These are phyloP conservation scores for Plasmopara muralis DNA, from an alignment of 352 stramenopile genomes.

Conservation along the genomic window DNA sequence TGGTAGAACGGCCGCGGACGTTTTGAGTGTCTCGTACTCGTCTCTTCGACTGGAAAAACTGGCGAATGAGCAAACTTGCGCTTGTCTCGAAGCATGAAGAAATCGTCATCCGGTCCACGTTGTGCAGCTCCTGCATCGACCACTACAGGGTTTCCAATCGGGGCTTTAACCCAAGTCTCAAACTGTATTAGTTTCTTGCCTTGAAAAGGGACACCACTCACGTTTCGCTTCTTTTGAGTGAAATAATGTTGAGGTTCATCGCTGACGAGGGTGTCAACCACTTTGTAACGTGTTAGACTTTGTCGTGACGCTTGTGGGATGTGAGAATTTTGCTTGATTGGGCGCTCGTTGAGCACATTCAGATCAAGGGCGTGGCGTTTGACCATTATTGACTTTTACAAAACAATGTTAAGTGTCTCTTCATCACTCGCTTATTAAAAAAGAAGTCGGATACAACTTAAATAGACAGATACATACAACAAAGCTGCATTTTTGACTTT, in stretches of 20 bases:
- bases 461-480: slow-evolving; percentile 1
- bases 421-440: slow-evolving; percentile 7
- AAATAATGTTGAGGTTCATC: slow-evolving; percentile 2
- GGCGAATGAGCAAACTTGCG: slow-evolving; percentile 16
- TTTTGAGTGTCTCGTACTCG: neutral
- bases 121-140: slow-evolving; percentile 40
- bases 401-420: slow-evolving; percentile 7
- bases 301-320: slow-evolving; percentile 11
- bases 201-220: slow-evolving; percentile 1
- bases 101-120: slow-evolving; percentile 28
- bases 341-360: slow-evolving; percentile 17
- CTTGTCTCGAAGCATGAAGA: slow-evolving; percentile 50
- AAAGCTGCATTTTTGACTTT: neutral
- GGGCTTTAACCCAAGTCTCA: slow-evolving; percentile 38
- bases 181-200: slow-evolving; percentile 27
- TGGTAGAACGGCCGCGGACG: slow-evolving; percentile 21
- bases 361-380: slow-evolving; percentile 29
- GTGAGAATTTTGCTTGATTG: slow-evolving; percentile 14
- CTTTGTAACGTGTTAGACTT: slow-evolving; percentile 2
- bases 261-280: neutral
- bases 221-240: neutral
- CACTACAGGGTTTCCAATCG: slow-evolving; percentile 28
- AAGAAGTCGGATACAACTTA: neutral
- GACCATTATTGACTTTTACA: slow-evolving; percentile 11
- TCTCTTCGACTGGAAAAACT: slow-evolving; percentile 20